Conservation (phyloP, 2,329 filamentous ascomycete genomes). For the Chalaropsis ovoidea region DNA sequence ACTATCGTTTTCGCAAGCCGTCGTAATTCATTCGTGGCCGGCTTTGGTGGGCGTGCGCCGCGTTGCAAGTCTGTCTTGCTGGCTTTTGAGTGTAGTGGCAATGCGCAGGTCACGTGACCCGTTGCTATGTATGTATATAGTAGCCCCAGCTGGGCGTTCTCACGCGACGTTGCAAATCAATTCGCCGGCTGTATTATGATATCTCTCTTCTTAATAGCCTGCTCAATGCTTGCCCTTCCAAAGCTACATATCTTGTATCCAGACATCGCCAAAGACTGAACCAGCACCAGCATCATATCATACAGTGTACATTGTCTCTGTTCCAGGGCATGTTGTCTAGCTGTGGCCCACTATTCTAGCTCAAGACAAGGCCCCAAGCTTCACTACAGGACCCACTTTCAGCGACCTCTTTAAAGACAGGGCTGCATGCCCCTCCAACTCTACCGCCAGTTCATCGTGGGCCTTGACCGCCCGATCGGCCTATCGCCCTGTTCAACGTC, state of each 20-base stretch:
- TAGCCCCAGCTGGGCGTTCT: neutral
- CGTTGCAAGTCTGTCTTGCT: neutral
- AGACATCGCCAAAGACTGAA: neutral
- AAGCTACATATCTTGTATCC: too few relatives aligned
- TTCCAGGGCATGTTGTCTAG: neutral
- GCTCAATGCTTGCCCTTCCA: too few relatives aligned
- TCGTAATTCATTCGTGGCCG: slow-evolving; percentile 1
- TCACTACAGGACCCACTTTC: neutral
- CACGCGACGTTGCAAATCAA: neutral
- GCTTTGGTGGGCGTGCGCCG: slow-evolving; percentile 5
- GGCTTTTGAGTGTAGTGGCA: neutral
- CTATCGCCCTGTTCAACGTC: neutral
- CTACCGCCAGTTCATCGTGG: neutral
- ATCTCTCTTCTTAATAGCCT: too few relatives aligned
- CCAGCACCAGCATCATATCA: neutral
- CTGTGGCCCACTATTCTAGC: slow-evolving; percentile 3
- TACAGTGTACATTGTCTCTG: neutral
- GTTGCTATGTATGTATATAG: neutral
- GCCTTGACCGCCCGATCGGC: neutral
- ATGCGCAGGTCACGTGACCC: neutral
- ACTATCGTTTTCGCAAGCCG: neutral
- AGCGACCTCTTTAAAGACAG: slow-evolving; percentile 1
- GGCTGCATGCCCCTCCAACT: neutral
- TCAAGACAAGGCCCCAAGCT: slow-evolving; percentile 8
- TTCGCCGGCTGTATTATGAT: too few relatives aligned